Base-by-base conservation (phyloP, 495 filamentous ascomycete genomes). In the Penicillium chermesinum region DNA sequence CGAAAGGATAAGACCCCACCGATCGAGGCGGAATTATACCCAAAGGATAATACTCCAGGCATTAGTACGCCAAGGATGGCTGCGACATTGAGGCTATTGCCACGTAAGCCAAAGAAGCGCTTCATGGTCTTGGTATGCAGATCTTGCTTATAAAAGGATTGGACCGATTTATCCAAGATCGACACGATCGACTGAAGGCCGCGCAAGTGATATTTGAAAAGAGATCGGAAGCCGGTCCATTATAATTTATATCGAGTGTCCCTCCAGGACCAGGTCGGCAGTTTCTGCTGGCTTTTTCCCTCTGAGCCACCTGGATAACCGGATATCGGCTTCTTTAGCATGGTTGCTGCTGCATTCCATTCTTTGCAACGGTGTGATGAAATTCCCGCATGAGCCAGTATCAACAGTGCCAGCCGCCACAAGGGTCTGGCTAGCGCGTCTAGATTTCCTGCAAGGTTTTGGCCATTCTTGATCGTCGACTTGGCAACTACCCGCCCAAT, bases 41-140 rank as follows among this genome's bases (percentile, higher is more conserved):
- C 62, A 35, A 55, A 35, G 12, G 51, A 35, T 41, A 62, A 32
- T 32, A 62, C 57, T 0, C 46, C 53, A 2, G 62, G 62, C 59
- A 65, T 63, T 7, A 61, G 30, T 1, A 65, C 62, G 9, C 53
- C 55, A 9, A 62, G 41, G 3, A 65, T 60, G 8, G 59, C 46
- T 33, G 41, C 49, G 2, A 60, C 35, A 27, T 55, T 55, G 50
- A 65, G 62, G 38, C 50, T 49, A 42, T 55, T 55, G 57, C 62
- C 62, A 12, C 59, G 51, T 40, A 62, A 45, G 38, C 56, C 59
- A 17, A 65, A 38, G 39, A 58, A 63, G n/a, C 48, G 57, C 14
- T 50, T 32, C 57, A 57, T 57, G 12, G 18, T 30, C 17, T 30
- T 43, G 7, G 38, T 15, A 45, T 37, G 41, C 49, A 18, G 20